Evolutionary conservation across 2,329 filamentous ascomycete species (phyloP), one percentile per base, ranked within the genome.

Genomic region (Microthyrium microscopicum): DNA sequence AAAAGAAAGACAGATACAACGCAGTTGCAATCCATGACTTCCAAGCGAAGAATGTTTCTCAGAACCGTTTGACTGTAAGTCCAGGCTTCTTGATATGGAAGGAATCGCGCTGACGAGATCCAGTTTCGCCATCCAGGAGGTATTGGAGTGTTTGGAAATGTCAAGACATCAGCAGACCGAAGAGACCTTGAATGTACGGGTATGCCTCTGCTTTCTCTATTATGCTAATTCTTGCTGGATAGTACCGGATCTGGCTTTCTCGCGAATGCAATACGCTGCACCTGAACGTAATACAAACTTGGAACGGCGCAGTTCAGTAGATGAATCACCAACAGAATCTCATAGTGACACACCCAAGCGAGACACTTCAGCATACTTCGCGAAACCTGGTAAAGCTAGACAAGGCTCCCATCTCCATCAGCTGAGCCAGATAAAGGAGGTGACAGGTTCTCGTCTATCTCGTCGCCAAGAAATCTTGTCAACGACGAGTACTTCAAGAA

Each of bases 201-300:
- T 34, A 16, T 32, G 29, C 34, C 35, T 37, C 36, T 40, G 36
- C 28, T 20, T 26, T 20, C 31, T 31, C 35, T 36, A 35, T 22
- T 29, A 34, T 29, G 38, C 29, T 35, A 25, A 36, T 41, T 40
- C 35, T 26, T 18, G 8, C 20, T n/a, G n/a, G 7, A 36, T 42
- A 66, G 62, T 66, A 32, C 62, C 62, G 19, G 61, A 66, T 45
- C 51, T 65, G 26, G 57, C 60, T 19, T 66, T 66, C 46, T 61
- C 61, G 19, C 60, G 64, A 42, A 61, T 65, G 57, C 56, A 51
- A 17, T 66, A 64, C 39, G n/a, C n/a, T n/a, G n/a, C n/a, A n/a
- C n/a, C n/a, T n/a, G n/a, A n/a, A n/a, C n/a, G n/a, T n/a, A n/a
- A n/a, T n/a, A n/a, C n/a, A n/a, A n/a, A n/a, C n/a, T n/a, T n/a